Percentiles rank a stretch among this genome's conserved stretches.
Evolutionary conservation across 1,139 yeast genomes (phyloP).

Genomic region (Blastobotrys persicus): DNA sequence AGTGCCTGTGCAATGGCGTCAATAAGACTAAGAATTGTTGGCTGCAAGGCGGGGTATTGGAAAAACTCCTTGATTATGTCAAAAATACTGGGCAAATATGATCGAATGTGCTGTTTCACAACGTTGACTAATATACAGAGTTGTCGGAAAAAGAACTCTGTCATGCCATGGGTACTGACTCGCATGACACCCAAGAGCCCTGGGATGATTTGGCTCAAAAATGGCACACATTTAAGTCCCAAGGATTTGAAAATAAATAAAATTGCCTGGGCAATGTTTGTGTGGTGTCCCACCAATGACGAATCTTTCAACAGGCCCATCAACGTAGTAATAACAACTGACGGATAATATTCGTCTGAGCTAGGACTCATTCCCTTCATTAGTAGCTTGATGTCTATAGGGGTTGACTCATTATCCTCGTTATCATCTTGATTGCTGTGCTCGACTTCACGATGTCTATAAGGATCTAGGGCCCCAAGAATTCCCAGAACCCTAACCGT

Average conservation of each 20-base stretch:
- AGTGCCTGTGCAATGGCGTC: slow-evolving; percentile 84
- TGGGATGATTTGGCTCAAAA: slow-evolving; percentile 81
- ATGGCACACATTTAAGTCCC: slow-evolving; percentile 85
- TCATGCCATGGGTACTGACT: slow-evolving; percentile 74
- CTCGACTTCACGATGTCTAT: slow-evolving; percentile 89
- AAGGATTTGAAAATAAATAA: slow-evolving; percentile 86
- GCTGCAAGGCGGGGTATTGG: slow-evolving; percentile 63
- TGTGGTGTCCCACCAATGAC: slow-evolving; percentile 81
- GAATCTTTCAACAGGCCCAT: slow-evolving; percentile 82
- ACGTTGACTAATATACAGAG: slow-evolving; percentile 74
- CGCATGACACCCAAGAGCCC: slow-evolving; percentile 85
- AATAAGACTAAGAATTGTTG: slow-evolving; percentile 73
- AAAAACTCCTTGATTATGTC: slow-evolving; percentile 74
- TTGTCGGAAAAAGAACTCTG: slow-evolving; percentile 89
- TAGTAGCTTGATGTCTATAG: slow-evolving; percentile 82
- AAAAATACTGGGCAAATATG: slow-evolving; percentile 76
- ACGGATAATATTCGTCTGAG: slow-evolving; percentile 90
- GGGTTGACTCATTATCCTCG: slow-evolving; percentile 76
- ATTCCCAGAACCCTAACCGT: slow-evolving; percentile 88
- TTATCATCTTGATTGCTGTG: slow-evolving; percentile 52
- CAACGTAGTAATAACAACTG: slow-evolving; percentile 84
- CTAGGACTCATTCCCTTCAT: slow-evolving; percentile 96
- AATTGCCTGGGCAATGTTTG: slow-evolving; percentile 86
- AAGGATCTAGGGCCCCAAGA: slow-evolving; percentile 95
- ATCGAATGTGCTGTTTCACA: slow-evolving; percentile 87